Evolutionary conservation across 768 basidiomycete genomes (phyloP).

Genomic region (Pulveroboletus frians): DNA sequence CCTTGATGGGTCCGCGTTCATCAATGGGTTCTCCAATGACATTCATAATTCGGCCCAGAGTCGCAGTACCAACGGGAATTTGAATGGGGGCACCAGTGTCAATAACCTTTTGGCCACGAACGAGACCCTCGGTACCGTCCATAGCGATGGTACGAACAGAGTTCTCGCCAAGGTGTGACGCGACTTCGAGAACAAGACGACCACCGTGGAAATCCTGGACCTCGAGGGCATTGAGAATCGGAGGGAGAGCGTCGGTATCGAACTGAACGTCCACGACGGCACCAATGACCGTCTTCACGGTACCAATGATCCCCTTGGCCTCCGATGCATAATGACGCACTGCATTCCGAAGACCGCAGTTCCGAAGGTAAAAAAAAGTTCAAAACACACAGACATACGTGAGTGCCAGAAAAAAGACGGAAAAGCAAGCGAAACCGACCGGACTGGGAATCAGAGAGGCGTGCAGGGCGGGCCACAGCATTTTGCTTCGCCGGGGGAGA

Average conservation of each 20-base stretch:
- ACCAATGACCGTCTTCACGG: slow-evolving; percentile 99
- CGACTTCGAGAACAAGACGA: slow-evolving; percentile 98
- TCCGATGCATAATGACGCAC: slow-evolving; percentile 91
- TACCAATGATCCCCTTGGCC: slow-evolving; percentile 64
- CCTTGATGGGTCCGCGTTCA: slow-evolving; percentile 98
- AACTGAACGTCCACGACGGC: slow-evolving; percentile 99
- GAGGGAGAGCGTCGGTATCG: slow-evolving; percentile 83
- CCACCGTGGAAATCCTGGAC: slow-evolving; percentile 91
- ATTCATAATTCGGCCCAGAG: slow-evolving; percentile 99
- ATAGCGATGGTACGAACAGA: slow-evolving; percentile 99
- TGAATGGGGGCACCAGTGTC: slow-evolving; percentile 96
- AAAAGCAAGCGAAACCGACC: slow-evolving; percentile 38
- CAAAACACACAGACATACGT: not conserved
- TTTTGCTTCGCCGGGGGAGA: slow-evolving; percentile 41
- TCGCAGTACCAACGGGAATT: slow-evolving; percentile 92
- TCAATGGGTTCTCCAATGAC: slow-evolving; percentile 99
- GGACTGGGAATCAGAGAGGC: slow-evolving; percentile 44
- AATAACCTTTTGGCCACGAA: slow-evolving; percentile 94
- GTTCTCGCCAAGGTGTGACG: slow-evolving; percentile 98
- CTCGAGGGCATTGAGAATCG: slow-evolving; percentile 98
- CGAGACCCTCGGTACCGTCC: slow-evolving; percentile 99
- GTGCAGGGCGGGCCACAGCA: slow-evolving; percentile 44
- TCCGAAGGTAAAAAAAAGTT: not conserved
- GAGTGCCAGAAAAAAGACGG: not conserved
- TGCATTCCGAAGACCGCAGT: slow-evolving; percentile 23